Evolutionary conservation across 192 early-diverging fungal genomes (phyloP), one percentile per base, ranked within the genome.

Genomic region (Irineochytrium annulatum): DNA sequence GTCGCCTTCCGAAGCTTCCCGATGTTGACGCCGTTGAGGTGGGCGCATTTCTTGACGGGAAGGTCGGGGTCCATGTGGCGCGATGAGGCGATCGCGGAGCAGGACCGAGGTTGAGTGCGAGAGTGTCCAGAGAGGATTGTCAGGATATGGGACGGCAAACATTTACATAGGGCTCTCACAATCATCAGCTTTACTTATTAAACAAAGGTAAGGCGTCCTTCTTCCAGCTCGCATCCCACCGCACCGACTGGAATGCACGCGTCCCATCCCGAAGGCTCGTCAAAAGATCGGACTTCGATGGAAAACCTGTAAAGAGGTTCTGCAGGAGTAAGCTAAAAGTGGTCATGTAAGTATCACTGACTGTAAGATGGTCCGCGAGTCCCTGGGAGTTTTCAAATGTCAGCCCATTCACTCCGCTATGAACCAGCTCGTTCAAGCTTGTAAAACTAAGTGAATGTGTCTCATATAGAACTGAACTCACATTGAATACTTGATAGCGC

Each of bases 401-500:
- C n/a, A 89, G 65, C 64, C 90, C 90, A 49, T 92, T 92, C 44
- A 68, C 44, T 4, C 63, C 73, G 54, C 79, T 63, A 0, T 70
- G 55, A 14, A 91, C 88, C 8, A 91, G 72, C 67, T 91, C 89
- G 51, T 75, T 53, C 44, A 91, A 67, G 64, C 79, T 71, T 28
- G 0, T 45, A 14, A 22, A 17, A 11, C n/a, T 66, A 52, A 52
- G 27, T 31, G 35, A 41, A 49, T 11, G 35, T 29, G 26, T 13
- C 26, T 19, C 17, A 26, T 0, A 2, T 17, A 30, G 16, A 44
- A 58, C 24, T 43, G 2, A 2, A 11, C 62, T 19, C 26, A 69
- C 60, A 66, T 71, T 37, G 29, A 41, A 58, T 68, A 71, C 2
- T 22, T 39, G 28, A 84, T 66, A 4, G 94, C 91, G 69, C 88